Conservation (phyloP, 192 early-diverging fungal genomes). For the Linnemannia exigua region DNA sequence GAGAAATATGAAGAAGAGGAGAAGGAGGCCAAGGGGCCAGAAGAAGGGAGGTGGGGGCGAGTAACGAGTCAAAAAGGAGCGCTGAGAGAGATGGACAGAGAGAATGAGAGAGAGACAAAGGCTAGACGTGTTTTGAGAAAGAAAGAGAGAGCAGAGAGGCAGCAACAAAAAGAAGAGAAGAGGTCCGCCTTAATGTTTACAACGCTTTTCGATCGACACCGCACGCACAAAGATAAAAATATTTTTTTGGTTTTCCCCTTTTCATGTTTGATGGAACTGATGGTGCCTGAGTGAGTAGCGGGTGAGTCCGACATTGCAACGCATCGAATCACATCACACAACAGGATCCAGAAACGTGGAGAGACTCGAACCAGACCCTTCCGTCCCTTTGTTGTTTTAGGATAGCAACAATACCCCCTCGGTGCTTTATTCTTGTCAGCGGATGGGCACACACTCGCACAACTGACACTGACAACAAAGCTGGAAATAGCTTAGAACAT, state of each 20-base stretch:
- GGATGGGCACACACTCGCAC: background rate
- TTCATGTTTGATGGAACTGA: background rate
- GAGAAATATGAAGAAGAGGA: background rate
- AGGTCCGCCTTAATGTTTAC: background rate
- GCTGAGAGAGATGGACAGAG: background rate
- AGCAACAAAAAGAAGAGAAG: background rate
- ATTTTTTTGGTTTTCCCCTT: background rate
- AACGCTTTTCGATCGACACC: background rate
- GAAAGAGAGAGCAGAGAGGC: background rate
- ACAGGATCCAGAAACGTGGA: background rate
- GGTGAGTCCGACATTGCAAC: background rate
- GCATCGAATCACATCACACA: background rate
- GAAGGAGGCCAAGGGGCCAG: background rate
- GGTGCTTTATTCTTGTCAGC: background rate
- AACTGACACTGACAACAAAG: background rate
- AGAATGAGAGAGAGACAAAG: background rate
- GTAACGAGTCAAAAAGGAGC: background rate
- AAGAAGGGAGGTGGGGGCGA: background rate
- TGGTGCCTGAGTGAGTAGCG: background rate
- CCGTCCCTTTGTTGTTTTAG: background rate
- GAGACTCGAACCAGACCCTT: background rate
- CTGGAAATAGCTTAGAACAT: background rate
- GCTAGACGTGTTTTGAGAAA: background rate
- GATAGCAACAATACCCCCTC: background rate
- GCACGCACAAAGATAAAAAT: background rate